Evolutionary conservation across 1,139 yeast species (phyloP).

Genomic region (Ashbya aceris): DNA sequence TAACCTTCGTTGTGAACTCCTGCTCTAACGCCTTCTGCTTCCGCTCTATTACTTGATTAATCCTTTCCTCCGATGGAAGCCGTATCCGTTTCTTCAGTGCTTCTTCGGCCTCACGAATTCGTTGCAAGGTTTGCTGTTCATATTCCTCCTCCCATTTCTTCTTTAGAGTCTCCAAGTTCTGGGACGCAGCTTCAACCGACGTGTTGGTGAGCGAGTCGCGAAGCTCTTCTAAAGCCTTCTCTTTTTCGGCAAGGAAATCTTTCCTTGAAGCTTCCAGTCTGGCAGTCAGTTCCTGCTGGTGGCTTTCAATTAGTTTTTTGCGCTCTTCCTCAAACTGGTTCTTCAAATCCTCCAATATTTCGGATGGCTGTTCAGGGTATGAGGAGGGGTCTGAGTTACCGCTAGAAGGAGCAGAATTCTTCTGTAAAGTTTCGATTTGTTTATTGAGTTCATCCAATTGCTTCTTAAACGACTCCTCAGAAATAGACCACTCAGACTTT

Average conservation of each 20-base stretch:
- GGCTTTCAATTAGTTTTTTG: slow-evolving; percentile 12
- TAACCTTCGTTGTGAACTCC: slow-evolving; percentile 18
- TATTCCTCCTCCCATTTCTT: slow-evolving; percentile 23
- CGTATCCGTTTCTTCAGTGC: slow-evolving; percentile 25
- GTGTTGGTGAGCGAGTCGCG: not conserved
- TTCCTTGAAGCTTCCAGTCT: slow-evolving; percentile 8
- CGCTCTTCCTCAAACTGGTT: slow-evolving; percentile 22
- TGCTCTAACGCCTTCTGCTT: slow-evolving; percentile 19
- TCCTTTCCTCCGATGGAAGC: slow-evolving; percentile 25
- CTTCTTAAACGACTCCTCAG: slow-evolving; percentile 12
- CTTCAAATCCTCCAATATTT: slow-evolving; percentile 12
- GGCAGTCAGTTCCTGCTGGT: slow-evolving; percentile 13
- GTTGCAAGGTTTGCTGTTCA: slow-evolving; percentile 17
- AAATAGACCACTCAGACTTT: slow-evolving; percentile 6
- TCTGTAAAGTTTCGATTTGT: slow-evolving; percentile 6
- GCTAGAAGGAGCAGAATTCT: not conserved
- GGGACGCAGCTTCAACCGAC: not conserved
- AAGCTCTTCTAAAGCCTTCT: not conserved
- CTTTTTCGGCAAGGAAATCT: slow-evolving; percentile 4
- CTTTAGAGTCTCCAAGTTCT: slow-evolving; percentile 14
- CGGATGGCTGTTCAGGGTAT: not conserved
- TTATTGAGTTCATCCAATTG: slow-evolving; percentile 12
- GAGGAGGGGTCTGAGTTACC: not conserved
- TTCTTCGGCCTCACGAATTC: slow-evolving; percentile 27
- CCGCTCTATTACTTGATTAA: slow-evolving; percentile 20